A percentile compares a stretch with the other conserved stretches of the same genome.
phyloP scores from a whole-genome alignment of 768 basidiomycete species.

The Trametes elegans region DNA sequence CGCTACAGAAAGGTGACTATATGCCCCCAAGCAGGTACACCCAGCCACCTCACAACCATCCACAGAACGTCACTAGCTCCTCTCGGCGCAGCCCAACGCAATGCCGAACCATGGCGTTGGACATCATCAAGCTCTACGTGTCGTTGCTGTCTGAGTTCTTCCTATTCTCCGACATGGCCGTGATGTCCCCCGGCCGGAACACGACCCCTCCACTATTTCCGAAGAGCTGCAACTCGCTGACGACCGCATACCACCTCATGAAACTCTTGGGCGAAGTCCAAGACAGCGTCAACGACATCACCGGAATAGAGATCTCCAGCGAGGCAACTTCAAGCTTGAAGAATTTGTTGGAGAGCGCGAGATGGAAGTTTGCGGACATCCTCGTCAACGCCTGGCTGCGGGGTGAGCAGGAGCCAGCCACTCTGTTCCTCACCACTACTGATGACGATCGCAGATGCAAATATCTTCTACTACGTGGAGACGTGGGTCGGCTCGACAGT shows the following conservation, averaged over 20 bases:
- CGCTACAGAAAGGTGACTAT: conserved; percentile 79
- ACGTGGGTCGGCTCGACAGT: conserved; percentile 71
- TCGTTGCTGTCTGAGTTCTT: conserved; percentile 86
- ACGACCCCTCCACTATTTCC: conserved; percentile 60
- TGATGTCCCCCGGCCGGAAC: conserved; percentile 52
- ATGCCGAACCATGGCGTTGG: conserved; percentile 83
- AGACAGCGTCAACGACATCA: conserved; percentile 81
- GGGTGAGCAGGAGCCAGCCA: conserved; percentile 47
- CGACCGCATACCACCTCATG: conserved; percentile 76
- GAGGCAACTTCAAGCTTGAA: conserved; percentile 70
- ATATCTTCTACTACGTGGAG: conserved; percentile 80
- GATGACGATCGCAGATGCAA: conserved; percentile 74
- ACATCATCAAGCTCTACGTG: conserved; percentile 84
- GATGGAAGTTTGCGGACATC: conserved; percentile 87
- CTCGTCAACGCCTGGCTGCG: conserved; percentile 77
- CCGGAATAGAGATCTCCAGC: conserved; percentile 74
- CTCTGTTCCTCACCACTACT: not conserved
- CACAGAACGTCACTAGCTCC: conserved; percentile 27
- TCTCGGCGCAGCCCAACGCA: conserved; percentile 80
- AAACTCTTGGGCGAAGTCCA: conserved; percentile 82
- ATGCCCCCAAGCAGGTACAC: not conserved
- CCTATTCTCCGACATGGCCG: conserved; percentile 72
- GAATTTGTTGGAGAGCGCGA: conserved; percentile 72
- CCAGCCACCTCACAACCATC: not conserved
- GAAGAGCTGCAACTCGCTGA: conserved; percentile 73